Percentiles rank a stretch among this genome's conserved stretches.
These are phyloP conservation scores for Cyclotella sp. DNA, from an alignment of 108 stramenopile genomes.

Conservation along the genomic window DNA sequence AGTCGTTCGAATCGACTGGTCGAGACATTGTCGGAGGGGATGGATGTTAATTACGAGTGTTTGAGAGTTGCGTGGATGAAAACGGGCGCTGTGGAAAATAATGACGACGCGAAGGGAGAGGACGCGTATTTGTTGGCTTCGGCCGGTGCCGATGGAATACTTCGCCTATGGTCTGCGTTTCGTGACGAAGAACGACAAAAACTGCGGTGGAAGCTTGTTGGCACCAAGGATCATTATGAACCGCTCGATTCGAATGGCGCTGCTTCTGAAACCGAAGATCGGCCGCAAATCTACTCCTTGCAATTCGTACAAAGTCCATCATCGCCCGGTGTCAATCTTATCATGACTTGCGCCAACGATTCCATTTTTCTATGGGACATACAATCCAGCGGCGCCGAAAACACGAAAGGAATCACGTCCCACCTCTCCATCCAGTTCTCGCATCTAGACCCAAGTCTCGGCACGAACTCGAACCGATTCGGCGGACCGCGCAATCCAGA, in stretches of 20 bases:
- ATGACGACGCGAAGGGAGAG: neutral
- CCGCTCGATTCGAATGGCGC: constrained; percentile 26
- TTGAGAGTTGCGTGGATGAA: constrained; percentile 82
- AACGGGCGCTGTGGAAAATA: neutral
- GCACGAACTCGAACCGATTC: constrained; percentile 45
- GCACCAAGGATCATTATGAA: constrained; percentile 45
- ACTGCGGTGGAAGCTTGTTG: constrained; percentile 44
- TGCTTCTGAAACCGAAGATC: constrained; percentile 52
- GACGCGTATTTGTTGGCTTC: constrained; percentile 55
- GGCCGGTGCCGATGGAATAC: constrained; percentile 60
- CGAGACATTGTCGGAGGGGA: constrained; percentile 59
- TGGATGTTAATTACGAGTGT: constrained; percentile 70
- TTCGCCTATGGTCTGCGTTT: constrained; percentile 47
- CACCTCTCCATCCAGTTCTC: constrained; percentile 36
- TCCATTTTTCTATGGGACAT: constrained; percentile 82
- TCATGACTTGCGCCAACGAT: constrained; percentile 85
- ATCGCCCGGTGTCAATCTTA: constrained; percentile 29
- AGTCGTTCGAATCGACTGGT: constrained; percentile 56
- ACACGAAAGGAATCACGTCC: constrained; percentile 29
- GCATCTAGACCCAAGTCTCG: constrained; percentile 18
- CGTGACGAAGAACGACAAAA: constrained; percentile 2
- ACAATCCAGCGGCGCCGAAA: neutral
- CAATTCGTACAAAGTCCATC: constrained; percentile 68
- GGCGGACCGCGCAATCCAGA: constrained; percentile 88
- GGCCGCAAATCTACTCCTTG: constrained; percentile 82